Evolutionary conservation across 1,284 basidiomycete species (phyloP), one percentile per base, ranked within the genome.

Genomic region (Ceratobasidium sp.): DNA sequence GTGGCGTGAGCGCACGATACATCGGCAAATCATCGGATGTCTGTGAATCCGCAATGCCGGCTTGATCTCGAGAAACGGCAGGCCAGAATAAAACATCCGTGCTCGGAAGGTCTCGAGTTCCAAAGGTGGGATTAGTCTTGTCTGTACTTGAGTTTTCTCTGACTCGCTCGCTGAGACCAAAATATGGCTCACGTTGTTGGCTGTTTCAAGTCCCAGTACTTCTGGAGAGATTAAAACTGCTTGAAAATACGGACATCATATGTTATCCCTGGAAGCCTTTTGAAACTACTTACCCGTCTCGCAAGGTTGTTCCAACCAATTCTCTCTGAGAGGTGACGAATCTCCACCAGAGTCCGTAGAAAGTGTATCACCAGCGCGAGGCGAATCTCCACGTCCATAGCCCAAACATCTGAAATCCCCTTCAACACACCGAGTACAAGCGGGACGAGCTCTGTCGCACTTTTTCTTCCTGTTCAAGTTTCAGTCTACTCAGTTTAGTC

Each of bases 321-420:
- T 15, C 23, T 50, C 48, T 50, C 13, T 15, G 48, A 20, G 48
- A 59, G 23, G 23, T 13, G 56, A 33, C 28, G 12, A 13, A 23
- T 33, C 28, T 13, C 56, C 56, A 26, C n/a, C 17, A 59, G 56
- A 23, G 28, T 59, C 17, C 12, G 23, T 33, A 12, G 23, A 33
- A 26, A 12, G 2, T 33, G 33, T 33, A 26, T 26, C 13, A 33
- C 61, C 26, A 38, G 28, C 3, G 17, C 40, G 61, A 20, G 28
- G n/a, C 15, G 33, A 42, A 26, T 26, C 57, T 48, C 17, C 54
- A 54, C 38, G 61, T 20, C 42, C 48, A 40, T 75, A 75, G 3
- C 71, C 71, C 9, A 75, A 48, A 50, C 71, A 75, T 40, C 13
- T 40, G 38, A 64, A 75, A 1, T 50, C 71, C 3, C 71, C 50